A percentile compares a stretch with the other conserved stretches of the same genome.
These are phyloP conservation scores for Aphanomyces invadans DNA, from an alignment of 352 stramenopile genomes.

Conservation along the genomic window DNA sequence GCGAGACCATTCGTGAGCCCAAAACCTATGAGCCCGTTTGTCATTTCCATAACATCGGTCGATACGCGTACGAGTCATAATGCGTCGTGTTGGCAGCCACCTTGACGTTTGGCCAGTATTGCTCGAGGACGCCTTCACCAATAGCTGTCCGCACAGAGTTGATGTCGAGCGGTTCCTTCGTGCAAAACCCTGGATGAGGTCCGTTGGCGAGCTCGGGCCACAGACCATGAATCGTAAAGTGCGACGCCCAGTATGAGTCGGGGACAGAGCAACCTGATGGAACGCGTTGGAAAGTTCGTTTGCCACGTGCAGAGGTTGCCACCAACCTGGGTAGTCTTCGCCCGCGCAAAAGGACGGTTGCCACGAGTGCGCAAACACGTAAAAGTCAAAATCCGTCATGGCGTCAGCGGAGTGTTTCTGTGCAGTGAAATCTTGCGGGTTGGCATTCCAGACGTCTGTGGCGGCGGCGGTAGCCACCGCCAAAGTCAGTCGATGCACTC, in stretches of 20 bases:
- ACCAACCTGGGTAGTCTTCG: conserved; percentile 29
- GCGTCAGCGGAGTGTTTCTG: conserved; percentile 8
- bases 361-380: conserved; percentile 88
- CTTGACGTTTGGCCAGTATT: conserved; percentile 87
- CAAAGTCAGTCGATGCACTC: not conserved
- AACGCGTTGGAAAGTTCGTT: conserved; percentile 15
- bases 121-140: conserved; percentile 57
- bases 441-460: not conserved
- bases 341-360: conserved; percentile 75
- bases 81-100: conserved; percentile 28
- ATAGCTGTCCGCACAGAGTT: conserved; percentile 47
- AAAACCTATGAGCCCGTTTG: conserved; percentile 74
- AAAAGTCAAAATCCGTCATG: conserved; percentile 61
- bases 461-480: not conserved
- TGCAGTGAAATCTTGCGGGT: not conserved
- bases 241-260: conserved; percentile 62
- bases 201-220: conserved; percentile 73
- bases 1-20: conserved; percentile 90
- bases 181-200: conserved; percentile 69
- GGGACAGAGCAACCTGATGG: conserved; percentile 65
- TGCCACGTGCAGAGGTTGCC: not conserved
- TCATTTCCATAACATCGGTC: conserved; percentile 29
- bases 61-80: conserved; percentile 28
- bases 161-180: conserved; percentile 60
- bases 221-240: conserved; percentile 86